Base-by-base conservation (phyloP, 805 yeast species). In the Schizosaccharomyces pombe region DNA sequence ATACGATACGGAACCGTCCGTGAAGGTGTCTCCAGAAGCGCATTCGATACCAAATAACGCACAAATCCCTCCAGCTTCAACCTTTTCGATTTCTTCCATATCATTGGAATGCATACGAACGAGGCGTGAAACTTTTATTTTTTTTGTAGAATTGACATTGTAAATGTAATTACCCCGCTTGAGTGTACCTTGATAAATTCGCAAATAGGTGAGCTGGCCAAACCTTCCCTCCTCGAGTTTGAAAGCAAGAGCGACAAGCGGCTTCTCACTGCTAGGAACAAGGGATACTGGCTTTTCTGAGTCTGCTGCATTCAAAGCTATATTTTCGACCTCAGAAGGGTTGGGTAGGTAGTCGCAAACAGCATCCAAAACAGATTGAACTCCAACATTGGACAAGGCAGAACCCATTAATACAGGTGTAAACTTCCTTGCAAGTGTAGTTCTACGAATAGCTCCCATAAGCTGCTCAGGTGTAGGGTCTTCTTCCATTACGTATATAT, bases 371-470 rank as follows among this genome's bases (percentile, higher is more conserved):
- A 89, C 95, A 24, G 87, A 87, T 72, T 91, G 99, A 59, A 91
- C 75, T 68, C 96, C 95, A 60, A 80, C 84, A 71, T 91, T 91
- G 56, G 97, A 98, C 59, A 91, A 74, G 19, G 99, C 99, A 53
- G 96, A 85, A 24, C 99, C 99, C 96, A 91, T 91, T 60, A 89
- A 73, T n/a, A 91, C 97, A n/a, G 99, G 98, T 12, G 97, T 85
- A 73, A 91, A 91, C 65, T 77, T 83, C 71, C 96, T 79, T 32
- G 87, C 94, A 68, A 89, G 89, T 19, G 99, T 91, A 53, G 96
- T 76, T 63, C 95, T 79, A 68, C 98, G 81, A 61, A 91, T 91
- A 47, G 95, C 97, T 54, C 66, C 78, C 65, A 82, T 79, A 59
- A 91, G 82, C 70, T 91, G 94, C 57, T 80, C 82, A 30, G 75